Conservation (phyloP, 108 stramenopile species). For the Tribonema minus region DNA sequence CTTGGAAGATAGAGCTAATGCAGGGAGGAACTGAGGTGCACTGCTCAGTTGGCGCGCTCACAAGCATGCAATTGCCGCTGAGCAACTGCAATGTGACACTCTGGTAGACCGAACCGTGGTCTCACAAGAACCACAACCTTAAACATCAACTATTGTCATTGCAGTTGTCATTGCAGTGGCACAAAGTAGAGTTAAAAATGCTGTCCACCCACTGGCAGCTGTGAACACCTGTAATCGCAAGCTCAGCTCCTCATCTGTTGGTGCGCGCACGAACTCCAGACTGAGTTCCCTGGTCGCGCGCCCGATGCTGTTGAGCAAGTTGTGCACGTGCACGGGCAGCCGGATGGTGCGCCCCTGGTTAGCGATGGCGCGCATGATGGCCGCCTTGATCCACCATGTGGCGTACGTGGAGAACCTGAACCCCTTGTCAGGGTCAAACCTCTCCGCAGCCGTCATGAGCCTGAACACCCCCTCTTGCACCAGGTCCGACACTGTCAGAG, state of each 20-base stretch:
- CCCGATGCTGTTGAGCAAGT: conserved; percentile 41
- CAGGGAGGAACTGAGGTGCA: too few species aligned
- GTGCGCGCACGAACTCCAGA: conserved; percentile 66
- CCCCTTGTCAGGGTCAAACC: too few species aligned
- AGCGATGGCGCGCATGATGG: too few species aligned
- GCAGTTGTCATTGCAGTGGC: background rate
- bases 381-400: conserved; percentile 84
- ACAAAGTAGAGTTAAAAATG: background rate
- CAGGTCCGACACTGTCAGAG: conserved; percentile 72
- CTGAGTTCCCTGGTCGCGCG: conserved; percentile 63
- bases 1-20: too few species aligned
- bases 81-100: too few species aligned
- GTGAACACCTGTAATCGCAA: conserved; percentile 61
- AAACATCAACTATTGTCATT: background rate
- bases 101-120: too few species aligned
- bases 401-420: too few species aligned
- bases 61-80: too few species aligned
- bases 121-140: background rate
- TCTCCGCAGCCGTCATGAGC: conserved; percentile 77
- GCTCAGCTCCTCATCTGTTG: conserved; percentile 83
- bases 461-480: too few species aligned
- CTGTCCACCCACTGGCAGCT: background rate
- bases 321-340: too few species aligned
- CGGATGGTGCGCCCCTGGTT: too few species aligned
- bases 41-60: too few species aligned